phyloP scores from a whole-genome alignment of 352 stramenopile species.

The Pythium scleroteichum region DNA sequence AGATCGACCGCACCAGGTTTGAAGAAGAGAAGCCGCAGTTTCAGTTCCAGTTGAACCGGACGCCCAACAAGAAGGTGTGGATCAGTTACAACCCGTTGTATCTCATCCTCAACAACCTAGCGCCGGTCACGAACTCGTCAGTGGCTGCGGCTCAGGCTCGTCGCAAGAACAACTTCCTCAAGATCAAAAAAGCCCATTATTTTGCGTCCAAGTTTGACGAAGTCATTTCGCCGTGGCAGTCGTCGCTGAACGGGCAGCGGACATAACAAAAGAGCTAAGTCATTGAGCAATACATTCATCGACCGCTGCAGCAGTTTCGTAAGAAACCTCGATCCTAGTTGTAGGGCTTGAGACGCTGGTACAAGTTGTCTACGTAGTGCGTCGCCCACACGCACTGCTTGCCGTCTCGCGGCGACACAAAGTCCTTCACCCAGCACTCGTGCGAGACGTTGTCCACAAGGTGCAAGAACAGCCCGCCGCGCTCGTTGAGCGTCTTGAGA shows the following conservation, averaged over 20 bases:
- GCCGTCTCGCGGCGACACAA: not conserved
- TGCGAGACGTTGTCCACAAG: slow-evolving; percentile 31
- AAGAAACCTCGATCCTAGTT: not conserved
- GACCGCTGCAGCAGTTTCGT: too few relatives aligned
- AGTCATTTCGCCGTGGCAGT: slow-evolving; percentile 44
- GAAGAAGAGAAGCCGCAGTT: slow-evolving; percentile 25
- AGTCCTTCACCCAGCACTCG: slow-evolving; percentile 37
- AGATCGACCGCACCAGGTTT: slow-evolving; percentile 33
- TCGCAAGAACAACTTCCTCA: slow-evolving; percentile 38
- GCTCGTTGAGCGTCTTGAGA: slow-evolving; percentile 34
- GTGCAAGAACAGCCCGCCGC: slow-evolving; percentile 31
- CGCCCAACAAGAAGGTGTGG: slow-evolving; percentile 31
- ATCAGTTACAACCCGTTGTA: slow-evolving; percentile 34
- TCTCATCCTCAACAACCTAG: slow-evolving; percentile 36
- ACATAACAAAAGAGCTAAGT: too few relatives aligned
- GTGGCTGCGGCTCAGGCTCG: slow-evolving; percentile 22
- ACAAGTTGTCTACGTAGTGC: slow-evolving; percentile 40
- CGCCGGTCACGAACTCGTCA: slow-evolving; percentile 25
- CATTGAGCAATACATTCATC: too few relatives aligned
- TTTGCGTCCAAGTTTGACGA: slow-evolving; percentile 39
- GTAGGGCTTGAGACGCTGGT: slow-evolving; percentile 6
- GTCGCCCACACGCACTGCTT: slow-evolving; percentile 31
- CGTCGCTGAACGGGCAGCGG: slow-evolving; percentile 27
- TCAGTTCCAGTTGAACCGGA: slow-evolving; percentile 35
- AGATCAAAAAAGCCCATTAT: slow-evolving; percentile 33